phyloP scores from a whole-genome alignment of 129 eudicot species.

The Flaveria brownii region DNA sequence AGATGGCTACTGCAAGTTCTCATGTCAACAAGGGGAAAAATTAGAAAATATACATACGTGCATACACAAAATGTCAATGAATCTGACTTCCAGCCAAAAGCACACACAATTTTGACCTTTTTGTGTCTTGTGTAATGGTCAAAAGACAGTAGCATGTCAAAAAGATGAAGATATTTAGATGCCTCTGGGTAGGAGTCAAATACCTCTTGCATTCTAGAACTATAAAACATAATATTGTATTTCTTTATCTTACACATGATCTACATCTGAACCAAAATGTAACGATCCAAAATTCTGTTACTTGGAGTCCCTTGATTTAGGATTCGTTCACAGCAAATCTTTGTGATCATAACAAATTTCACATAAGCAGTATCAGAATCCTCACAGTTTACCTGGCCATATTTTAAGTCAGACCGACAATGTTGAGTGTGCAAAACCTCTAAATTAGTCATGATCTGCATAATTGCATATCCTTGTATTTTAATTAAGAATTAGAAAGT shows the following conservation, averaged over 20 bases:
- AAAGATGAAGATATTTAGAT: constrained; percentile 24
- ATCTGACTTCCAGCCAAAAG: constrained; percentile 25
- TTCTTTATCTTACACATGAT: constrained; percentile 13
- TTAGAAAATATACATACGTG: constrained; percentile 13
- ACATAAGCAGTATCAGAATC: not conserved
- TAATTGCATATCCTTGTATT: constrained; percentile 1
- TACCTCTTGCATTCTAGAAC: constrained; percentile 18
- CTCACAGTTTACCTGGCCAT: constrained; percentile 3
- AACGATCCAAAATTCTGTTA: not conserved
- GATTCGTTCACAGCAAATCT: not conserved
- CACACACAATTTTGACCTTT: constrained; percentile 9
- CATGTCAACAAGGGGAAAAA: constrained; percentile 19
- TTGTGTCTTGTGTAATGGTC: constrained; percentile 31
- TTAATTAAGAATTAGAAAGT: not conserved
- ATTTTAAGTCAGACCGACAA: constrained; percentile 22
- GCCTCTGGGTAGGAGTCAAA: constrained; percentile 46
- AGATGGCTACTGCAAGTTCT: constrained; percentile 31
- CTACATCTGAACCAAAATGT: constrained; percentile 5
- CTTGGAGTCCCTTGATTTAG: not conserved
- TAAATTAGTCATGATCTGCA: not conserved
- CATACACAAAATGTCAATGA: constrained; percentile 18
- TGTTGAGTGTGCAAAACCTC: constrained; percentile 10
- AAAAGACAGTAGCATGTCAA: constrained; percentile 32
- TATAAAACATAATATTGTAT: constrained; percentile 7
- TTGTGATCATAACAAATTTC: constrained; percentile 15